Percentiles rank a stretch among this genome's conserved stretches.
phyloP scores from a whole-genome alignment of 1,139 yeast species.

The Suzukiozyma palmioleophila region DNA sequence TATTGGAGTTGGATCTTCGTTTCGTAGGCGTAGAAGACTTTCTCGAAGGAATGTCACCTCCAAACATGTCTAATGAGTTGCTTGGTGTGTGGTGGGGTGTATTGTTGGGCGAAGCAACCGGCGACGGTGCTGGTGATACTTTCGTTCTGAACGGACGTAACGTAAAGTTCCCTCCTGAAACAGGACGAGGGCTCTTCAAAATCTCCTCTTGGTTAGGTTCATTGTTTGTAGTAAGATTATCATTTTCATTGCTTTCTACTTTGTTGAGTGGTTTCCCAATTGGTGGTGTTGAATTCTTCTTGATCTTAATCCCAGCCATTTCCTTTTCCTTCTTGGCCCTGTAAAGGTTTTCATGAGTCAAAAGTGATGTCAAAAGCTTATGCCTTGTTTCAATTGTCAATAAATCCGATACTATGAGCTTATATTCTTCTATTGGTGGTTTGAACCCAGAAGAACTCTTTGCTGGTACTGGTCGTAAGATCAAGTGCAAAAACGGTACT shows the following conservation, averaged over 20 bases:
- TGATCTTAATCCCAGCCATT: conserved; percentile 23
- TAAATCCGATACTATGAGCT: conserved; percentile 24
- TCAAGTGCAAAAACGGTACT: conserved; percentile 39
- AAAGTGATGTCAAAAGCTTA: conserved; percentile 22
- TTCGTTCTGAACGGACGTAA: conserved; percentile 43
- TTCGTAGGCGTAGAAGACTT: conserved; percentile 3
- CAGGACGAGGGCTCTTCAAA: conserved; percentile 17
- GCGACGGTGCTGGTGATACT: conserved; percentile 40
- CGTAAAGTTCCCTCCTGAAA: conserved; percentile 28
- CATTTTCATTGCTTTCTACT: background rate
- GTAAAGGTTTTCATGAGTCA: conserved; percentile 28
- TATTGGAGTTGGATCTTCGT: conserved; percentile 18
- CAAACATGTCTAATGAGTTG: conserved; percentile 7
- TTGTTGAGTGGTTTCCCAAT: conserved; percentile 11
- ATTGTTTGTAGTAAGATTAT: background rate
- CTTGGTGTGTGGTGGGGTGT: conserved; percentile 25
- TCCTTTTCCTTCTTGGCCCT: conserved; percentile 29
- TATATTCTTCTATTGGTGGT: conserved; percentile 34
- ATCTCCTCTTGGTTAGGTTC: conserved; percentile 4
- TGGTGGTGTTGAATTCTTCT: conserved; percentile 16
- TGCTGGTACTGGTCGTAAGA: conserved; percentile 37
- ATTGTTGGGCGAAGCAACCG: conserved; percentile 12
- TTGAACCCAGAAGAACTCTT: conserved; percentile 38
- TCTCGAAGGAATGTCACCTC: conserved; percentile 8
- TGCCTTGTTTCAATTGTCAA: conserved; percentile 22